A percentile compares a stretch with the other conserved stretches of the same genome.
Conservation (phyloP, 2,329 filamentous ascomycete genomes). For the Aschersonia sp. region DNA sequence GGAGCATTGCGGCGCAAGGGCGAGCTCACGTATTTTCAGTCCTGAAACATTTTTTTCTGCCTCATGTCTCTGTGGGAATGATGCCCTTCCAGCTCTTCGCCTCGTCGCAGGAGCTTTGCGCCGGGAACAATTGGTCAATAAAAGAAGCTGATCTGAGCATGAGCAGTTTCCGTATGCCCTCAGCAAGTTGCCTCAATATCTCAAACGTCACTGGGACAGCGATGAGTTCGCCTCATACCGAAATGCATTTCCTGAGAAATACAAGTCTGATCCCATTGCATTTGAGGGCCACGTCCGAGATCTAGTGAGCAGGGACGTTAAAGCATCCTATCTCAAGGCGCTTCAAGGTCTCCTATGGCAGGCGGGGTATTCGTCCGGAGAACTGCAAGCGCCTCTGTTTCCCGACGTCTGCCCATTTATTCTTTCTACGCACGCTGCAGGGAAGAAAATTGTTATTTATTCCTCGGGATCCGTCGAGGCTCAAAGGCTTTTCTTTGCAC, state of each 20-base stretch:
- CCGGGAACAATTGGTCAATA: no score
- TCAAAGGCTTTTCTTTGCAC: slow-evolving; percentile 65
- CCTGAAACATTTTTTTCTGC: no score
- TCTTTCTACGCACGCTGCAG: slow-evolving; percentile 38
- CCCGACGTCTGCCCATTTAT: slow-evolving; percentile 55
- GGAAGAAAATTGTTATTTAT: slow-evolving; percentile 57
- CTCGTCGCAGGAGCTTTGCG: no score
- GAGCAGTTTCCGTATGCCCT: slow-evolving; percentile 65
- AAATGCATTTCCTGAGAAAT: slow-evolving; percentile 53
- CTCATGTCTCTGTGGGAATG: no score
- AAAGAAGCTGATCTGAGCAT: not conserved
- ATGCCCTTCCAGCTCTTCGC: no score
- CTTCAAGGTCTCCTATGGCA: slow-evolving; percentile 71
- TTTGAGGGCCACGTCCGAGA: slow-evolving; percentile 55
- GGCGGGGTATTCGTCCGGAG: slow-evolving; percentile 54
- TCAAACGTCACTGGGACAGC: slow-evolving; percentile 52
- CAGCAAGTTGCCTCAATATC: slow-evolving; percentile 45
- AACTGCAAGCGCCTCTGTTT: slow-evolving; percentile 60
- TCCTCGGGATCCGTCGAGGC: slow-evolving; percentile 68
- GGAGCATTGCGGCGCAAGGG: no score
- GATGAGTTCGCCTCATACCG: slow-evolving; percentile 51
- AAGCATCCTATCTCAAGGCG: slow-evolving; percentile 62
- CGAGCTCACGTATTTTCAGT: no score
- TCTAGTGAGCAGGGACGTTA: slow-evolving; percentile 57
- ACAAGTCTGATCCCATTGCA: slow-evolving; percentile 39